Evolutionary conservation across 2,329 filamentous ascomycete genomes (phyloP), one percentile per base, ranked within the genome.

Genomic region (Diaporthe batatas): DNA sequence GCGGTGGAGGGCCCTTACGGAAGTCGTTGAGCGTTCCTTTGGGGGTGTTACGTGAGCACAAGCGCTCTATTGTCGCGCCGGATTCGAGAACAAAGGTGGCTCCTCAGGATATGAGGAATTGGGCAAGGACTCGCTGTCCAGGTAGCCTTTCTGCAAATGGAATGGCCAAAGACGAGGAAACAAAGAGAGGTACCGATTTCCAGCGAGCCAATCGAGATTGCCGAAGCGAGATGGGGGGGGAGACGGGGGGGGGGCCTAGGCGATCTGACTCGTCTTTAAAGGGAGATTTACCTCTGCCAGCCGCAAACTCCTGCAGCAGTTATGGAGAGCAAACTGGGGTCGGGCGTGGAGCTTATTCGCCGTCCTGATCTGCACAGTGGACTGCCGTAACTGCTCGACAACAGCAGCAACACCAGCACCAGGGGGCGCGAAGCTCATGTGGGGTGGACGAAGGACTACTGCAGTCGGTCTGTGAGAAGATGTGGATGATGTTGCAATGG

Each of bases 1-100:
- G 54, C 44, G 21, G 54, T 34, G 53, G 42, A 29, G 14, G 39
- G n/a, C 42, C 68, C 42, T 70, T 59, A 34, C 29, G n/a, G 29
- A 36, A 49, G 54, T 70, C 68, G 32, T 42, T 18, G 68, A 47
- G 81, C 82, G 75, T 81, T 80, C 78, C 81, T 82, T 83, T 83
- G 76, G 76, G 80, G 76, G 36, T 75, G 77, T 67, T 53, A 54
- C 65, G 36, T 42, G 42, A 49, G 70, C 34, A 54, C 49, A 25
- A 44, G 70, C 54, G 53, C 54, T 67, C 70, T 70, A 44, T 47
- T 53, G 64, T 72, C 54, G 32, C 54, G 70, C 72, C 70, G 73
- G 70, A 73, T 49, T 59, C 70, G 71, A 57, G 68, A 73, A 65
- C 54, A 64, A 70, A 73, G 51, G 73, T 51, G 42, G 65, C 70